phyloP scores from a whole-genome alignment of 306 rosid genomes.

The Neltuma alba region DNA sequence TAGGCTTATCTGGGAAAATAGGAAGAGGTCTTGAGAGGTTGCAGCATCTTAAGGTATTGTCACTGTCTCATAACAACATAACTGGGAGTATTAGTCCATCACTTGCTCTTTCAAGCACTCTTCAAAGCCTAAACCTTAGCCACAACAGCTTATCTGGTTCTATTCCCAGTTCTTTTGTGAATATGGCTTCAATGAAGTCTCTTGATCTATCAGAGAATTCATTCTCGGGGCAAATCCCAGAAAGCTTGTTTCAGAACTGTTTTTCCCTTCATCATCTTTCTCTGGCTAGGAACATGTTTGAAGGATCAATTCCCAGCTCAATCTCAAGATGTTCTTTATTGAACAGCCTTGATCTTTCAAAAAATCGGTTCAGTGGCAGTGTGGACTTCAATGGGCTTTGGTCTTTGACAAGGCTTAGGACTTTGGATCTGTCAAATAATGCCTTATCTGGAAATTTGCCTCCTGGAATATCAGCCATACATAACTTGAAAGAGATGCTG shows the following conservation, averaged over 20 bases:
- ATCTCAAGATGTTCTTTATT: slow-evolving; percentile 57
- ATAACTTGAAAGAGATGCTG: slow-evolving; percentile 64
- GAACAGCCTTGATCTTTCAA: slow-evolving; percentile 69
- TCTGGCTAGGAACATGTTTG: slow-evolving; percentile 61
- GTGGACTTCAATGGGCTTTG: slow-evolving; percentile 64
- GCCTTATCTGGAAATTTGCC: slow-evolving; percentile 61
- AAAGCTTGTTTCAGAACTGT: slow-evolving; percentile 48
- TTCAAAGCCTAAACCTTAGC: slow-evolving; percentile 68
- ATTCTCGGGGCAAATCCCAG: slow-evolving; percentile 62
- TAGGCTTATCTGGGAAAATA: slow-evolving; percentile 63
- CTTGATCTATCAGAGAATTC: slow-evolving; percentile 78
- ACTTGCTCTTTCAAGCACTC: slow-evolving; percentile 54
- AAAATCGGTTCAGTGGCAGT: slow-evolving; percentile 59
- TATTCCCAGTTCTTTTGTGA: slow-evolving; percentile 53
- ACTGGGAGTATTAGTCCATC: slow-evolving; percentile 51
- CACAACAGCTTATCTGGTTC: slow-evolving; percentile 62
- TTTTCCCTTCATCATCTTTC: slow-evolving; percentile 60
- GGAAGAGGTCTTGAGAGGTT: slow-evolving; percentile 84
- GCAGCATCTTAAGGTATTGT: slow-evolving; percentile 63
- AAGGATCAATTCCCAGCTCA: slow-evolving; percentile 67
- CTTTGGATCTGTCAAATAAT: slow-evolving; percentile 79
- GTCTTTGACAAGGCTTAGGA: slow-evolving; percentile 65
- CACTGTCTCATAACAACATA: slow-evolving; percentile 73
- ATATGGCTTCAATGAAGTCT: slow-evolving; percentile 57
- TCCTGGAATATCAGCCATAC: slow-evolving; percentile 66